These are phyloP conservation scores for Fusarium lateritium DNA, from an alignment of 2,329 filamentous ascomycete genomes.

Conservation along the genomic window DNA sequence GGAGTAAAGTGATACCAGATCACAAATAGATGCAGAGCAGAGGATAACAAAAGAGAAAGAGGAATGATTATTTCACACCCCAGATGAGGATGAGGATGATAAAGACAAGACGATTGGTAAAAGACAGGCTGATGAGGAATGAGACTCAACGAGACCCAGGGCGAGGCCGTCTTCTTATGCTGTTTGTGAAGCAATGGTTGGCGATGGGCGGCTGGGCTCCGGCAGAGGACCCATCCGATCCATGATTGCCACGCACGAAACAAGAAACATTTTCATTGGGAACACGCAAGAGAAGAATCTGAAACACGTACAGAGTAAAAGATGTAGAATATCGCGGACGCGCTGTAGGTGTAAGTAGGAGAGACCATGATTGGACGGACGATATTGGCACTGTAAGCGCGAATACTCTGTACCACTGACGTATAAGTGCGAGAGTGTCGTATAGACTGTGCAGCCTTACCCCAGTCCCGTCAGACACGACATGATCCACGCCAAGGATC, in stretches of 20 bases:
- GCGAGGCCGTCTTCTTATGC: constrained; percentile 51
- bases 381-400: constrained; percentile 39
- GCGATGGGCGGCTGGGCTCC: constrained; percentile 40
- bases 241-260: constrained; percentile 37
- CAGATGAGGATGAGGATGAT: constrained; percentile 1
- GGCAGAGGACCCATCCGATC: constrained; percentile 43
- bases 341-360: constrained; percentile 37
- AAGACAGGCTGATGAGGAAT: constrained; percentile 47
- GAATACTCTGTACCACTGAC: neutral
- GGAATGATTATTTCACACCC: constrained; percentile 11
- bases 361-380: constrained; percentile 30
- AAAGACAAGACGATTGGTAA: constrained; percentile 42
- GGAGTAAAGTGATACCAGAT: constrained; percentile 43
- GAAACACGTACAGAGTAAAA: constrained; percentile 34
- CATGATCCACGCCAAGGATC: constrained; percentile 41
- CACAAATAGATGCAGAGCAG: constrained; percentile 18
- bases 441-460: constrained; percentile 35
- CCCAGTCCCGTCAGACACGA: constrained; percentile 5
- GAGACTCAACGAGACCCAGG: constrained; percentile 43
- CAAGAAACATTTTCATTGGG: constrained; percentile 43
- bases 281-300: constrained; percentile 44
- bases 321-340: constrained; percentile 35
- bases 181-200: constrained; percentile 44
- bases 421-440: constrained; percentile 21
- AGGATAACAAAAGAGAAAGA: constrained; percentile 15